Conservation (phyloP, 2,329 filamentous ascomycete species). For the Scytalidium sp. region DNA sequence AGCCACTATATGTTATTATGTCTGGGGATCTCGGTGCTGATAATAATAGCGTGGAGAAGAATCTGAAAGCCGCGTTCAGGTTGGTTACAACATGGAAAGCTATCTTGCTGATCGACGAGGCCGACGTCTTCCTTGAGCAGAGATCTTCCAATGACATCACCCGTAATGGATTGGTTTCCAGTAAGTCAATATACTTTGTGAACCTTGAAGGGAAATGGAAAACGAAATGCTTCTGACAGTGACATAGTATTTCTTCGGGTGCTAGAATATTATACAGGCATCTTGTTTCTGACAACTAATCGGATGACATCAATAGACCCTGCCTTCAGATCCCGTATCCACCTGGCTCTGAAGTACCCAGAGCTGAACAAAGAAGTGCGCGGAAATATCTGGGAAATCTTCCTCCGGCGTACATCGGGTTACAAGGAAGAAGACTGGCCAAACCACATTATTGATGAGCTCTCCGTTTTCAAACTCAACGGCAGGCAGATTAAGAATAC, state of each 20-base stretch:
- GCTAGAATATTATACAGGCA: constrained; percentile 34
- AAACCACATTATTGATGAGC: neutral
- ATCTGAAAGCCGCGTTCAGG: constrained; percentile 3
- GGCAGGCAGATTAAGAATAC: constrained; percentile 80
- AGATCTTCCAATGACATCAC: constrained; percentile 42
- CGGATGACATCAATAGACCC: constrained; percentile 30
- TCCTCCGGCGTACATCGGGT: constrained; percentile 2
- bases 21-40: constrained; percentile 69
- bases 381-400: constrained; percentile 18
- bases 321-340: constrained; percentile 34
- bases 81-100: constrained; percentile 6
- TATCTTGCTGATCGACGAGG: constrained; percentile 29
- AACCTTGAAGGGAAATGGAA: constrained; percentile 32
- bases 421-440: neutral
- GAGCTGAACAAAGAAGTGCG: constrained; percentile 20
- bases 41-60: constrained; percentile 57
- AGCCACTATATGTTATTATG: constrained; percentile 47
- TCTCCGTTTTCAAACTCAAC: constrained; percentile 40
- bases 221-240: constrained; percentile 43
- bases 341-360: constrained; percentile 45
- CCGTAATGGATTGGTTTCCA: constrained; percentile 46
- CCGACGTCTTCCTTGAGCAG: constrained; percentile 49
- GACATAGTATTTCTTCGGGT: constrained; percentile 29
- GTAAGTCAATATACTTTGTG: constrained; percentile 1
- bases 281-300: constrained; percentile 34